Evolutionary conservation across 208 protist species (phyloP).

Genomic region (Acanthamoeba divionensis): DNA sequence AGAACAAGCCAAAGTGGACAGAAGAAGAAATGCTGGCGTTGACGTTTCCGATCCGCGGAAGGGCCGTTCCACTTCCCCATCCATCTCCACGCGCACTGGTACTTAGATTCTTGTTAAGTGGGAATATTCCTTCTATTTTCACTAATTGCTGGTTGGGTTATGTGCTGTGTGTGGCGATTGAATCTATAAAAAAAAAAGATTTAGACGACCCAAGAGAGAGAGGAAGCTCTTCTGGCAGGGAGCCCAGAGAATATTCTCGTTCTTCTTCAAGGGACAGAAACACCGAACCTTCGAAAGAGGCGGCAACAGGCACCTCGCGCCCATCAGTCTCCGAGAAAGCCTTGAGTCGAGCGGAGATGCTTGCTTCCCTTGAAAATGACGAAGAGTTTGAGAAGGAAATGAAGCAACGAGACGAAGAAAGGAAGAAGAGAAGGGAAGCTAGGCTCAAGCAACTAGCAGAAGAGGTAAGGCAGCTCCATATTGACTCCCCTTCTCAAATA

Average conservation of each 20-base stretch:
- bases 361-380: too few species aligned
- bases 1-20: neutral
- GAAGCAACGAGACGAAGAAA: neutral
- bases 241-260: too few species aligned
- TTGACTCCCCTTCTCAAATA: too few species aligned
- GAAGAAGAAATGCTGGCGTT: neutral
- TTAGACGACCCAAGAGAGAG: too few species aligned
- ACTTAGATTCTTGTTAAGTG: too few species aligned
- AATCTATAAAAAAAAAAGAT: too few species aligned
- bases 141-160: too few species aligned
- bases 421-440: neutral
- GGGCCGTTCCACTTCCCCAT: neutral
- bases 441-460: neutral
- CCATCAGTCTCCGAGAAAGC: too few species aligned
- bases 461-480: constrained; percentile 15
- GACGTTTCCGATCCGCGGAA: neutral
- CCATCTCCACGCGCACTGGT: neutral
- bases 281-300: neutral
- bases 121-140: too few species aligned
- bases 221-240: too few species aligned
- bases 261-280: neutral
- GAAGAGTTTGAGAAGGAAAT: constrained; percentile 31
- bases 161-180: too few species aligned
- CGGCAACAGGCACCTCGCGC: neutral
- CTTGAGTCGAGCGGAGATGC: too few species aligned